Evolutionary conservation across 2,329 filamentous ascomycete species (phyloP).

Genomic region (Beauveria medogensis): DNA sequence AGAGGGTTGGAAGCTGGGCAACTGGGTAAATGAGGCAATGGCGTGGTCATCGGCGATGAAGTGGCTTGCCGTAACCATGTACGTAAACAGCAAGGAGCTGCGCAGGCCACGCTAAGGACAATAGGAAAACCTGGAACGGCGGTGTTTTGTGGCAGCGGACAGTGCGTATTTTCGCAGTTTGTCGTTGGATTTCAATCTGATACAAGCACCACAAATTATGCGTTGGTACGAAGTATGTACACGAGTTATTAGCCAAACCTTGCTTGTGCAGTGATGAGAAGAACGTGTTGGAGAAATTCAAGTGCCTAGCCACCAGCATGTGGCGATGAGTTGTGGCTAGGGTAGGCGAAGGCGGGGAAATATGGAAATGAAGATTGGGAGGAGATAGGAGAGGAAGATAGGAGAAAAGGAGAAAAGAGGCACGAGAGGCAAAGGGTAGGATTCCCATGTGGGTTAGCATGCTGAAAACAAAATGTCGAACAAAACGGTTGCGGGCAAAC

Average conservation of each 20-base stretch:
- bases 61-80: neutral
- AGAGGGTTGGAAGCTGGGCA: neutral
- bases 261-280: neutral
- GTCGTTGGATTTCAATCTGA: neutral
- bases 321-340: neutral
- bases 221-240: neutral
- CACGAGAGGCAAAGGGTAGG: neutral
- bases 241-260: neutral
- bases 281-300: neutral
- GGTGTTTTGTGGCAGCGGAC: neutral
- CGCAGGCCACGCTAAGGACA: neutral
- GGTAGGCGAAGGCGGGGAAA: neutral
- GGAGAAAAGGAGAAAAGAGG: neutral
- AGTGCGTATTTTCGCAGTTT: neutral
- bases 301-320: neutral
- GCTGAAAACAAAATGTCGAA: neutral
- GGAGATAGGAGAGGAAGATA: too few relatives aligned
- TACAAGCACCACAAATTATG: neutral
- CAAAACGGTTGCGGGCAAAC: slow-evolving; percentile 2
- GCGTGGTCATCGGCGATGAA: neutral
- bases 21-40: neutral
- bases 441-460: neutral
- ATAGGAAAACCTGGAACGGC: neutral
- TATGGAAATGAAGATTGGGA: neutral
- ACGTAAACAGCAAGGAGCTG: neutral